A percentile compares a stretch with the other conserved stretches of the same genome.
These are phyloP conservation scores for Catharanthus roseus DNA, from an alignment of 257 asterid genomes.

Conservation along the genomic window DNA sequence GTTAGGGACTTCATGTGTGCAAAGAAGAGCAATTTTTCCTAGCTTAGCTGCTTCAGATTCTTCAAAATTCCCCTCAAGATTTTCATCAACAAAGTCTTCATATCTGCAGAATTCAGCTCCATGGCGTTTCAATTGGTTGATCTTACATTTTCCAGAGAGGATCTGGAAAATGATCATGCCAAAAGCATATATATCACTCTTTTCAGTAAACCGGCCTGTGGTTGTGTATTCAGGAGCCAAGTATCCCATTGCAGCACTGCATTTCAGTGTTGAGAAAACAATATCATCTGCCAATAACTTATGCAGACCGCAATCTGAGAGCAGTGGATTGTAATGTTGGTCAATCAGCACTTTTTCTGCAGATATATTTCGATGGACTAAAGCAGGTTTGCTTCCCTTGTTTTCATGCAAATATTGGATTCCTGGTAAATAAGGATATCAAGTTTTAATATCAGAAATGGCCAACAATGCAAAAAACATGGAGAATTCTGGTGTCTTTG, in stretches of 20 bases:
- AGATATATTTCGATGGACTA: conserved; percentile 80
- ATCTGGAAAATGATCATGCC: conserved; percentile 92
- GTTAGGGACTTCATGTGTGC: conserved; percentile 67
- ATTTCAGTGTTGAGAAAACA: conserved; percentile 73
- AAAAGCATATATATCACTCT: conserved; percentile 85
- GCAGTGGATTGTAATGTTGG: conserved; percentile 67
- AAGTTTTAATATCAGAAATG: no score
- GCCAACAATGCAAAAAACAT: no score
- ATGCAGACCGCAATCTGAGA: conserved; percentile 76
- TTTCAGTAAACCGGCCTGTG: conserved; percentile 82
- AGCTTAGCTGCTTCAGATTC: conserved; percentile 82
- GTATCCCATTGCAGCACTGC: conserved; percentile 96
- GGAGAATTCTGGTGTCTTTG: no score
- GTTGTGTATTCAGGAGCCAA: conserved; percentile 92
- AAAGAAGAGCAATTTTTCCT: conserved; percentile 71
- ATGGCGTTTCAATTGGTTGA: conserved; percentile 57
- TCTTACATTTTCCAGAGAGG: conserved; percentile 67
- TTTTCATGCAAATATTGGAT: conserved; percentile 70
- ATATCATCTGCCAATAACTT: conserved; percentile 83
- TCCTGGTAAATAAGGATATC: conserved; percentile 38
- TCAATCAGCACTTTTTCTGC: conserved; percentile 88
- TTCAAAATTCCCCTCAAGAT: conserved; percentile 50
- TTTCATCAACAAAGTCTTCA: conserved; percentile 61
- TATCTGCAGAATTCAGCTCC: conserved; percentile 71
- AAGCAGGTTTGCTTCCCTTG: conserved; percentile 43